A percentile compares a stretch with the other conserved stretches of the same genome.
phyloP scores from a whole-genome alignment of 805 yeast species.

The Lachancea dasiensis region DNA sequence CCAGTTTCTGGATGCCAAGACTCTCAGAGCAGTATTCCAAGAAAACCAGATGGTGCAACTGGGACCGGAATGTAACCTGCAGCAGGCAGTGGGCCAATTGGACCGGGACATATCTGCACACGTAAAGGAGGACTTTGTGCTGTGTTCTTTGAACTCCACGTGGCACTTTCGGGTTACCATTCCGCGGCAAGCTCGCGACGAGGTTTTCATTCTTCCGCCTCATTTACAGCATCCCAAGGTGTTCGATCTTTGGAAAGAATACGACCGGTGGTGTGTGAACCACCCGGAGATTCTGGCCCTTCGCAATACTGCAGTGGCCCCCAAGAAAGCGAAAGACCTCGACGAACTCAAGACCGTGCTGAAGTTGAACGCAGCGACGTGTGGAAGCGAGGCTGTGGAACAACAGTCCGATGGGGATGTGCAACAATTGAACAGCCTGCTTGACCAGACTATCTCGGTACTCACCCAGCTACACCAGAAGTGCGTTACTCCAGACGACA shows the following conservation, averaged over 20 bases:
- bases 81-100: slow-evolving; percentile 54
- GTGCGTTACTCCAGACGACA: slow-evolving; percentile 42
- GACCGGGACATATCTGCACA: slow-evolving; percentile 45
- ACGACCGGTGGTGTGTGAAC: slow-evolving; percentile 60
- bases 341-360: slow-evolving; percentile 35
- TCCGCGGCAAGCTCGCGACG: slow-evolving; percentile 76
- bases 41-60: slow-evolving; percentile 38
- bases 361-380: slow-evolving; percentile 18
- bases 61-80: slow-evolving; percentile 35
- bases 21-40: slow-evolving; percentile 39
- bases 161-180: slow-evolving; percentile 73
- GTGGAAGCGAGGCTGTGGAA: slow-evolving; percentile 13
- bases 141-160: slow-evolving; percentile 57
- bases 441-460: slow-evolving; percentile 22
- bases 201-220: slow-evolving; percentile 62
- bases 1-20: slow-evolving; percentile 50
- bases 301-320: slow-evolving; percentile 10
- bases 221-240: slow-evolving; percentile 70
- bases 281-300: slow-evolving; percentile 37
- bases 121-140: slow-evolving; percentile 48
- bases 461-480: slow-evolving; percentile 28
- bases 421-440: background rate
- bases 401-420: slow-evolving; percentile 10
- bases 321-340: slow-evolving; percentile 15
- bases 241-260: slow-evolving; percentile 74